These are phyloP conservation scores for Pseudonitzschia multistriata DNA, from an alignment of 108 stramenopile species.

Conservation along the genomic window DNA sequence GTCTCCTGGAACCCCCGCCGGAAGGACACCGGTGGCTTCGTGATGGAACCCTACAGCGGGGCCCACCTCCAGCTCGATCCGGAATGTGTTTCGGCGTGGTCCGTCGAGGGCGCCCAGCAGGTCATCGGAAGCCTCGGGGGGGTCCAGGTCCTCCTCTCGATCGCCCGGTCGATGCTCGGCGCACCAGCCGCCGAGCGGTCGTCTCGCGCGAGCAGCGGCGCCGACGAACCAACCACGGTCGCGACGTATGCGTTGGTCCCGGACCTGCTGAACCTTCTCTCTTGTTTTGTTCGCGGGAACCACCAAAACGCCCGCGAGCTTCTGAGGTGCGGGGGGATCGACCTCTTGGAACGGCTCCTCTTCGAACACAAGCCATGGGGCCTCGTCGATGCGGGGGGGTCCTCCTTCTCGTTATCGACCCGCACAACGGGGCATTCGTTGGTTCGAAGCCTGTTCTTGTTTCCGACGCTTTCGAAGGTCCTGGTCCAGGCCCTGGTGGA, in stretches of 20 bases:
- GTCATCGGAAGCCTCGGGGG: slow-evolving; percentile 70
- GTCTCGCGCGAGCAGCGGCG: slow-evolving; percentile 9
- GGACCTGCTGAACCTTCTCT: slow-evolving; percentile 43
- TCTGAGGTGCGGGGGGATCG: slow-evolving; percentile 69
- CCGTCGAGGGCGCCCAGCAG: slow-evolving; percentile 52
- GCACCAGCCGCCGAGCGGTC: no score
- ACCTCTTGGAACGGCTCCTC: slow-evolving; percentile 58
- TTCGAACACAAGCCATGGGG: slow-evolving; percentile 17
- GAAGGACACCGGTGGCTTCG: slow-evolving; percentile 21
- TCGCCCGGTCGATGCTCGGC: slow-evolving; percentile 36
- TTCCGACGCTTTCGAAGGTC: slow-evolving; percentile 26
- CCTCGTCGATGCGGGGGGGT: no score
- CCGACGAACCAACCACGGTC: background rate
- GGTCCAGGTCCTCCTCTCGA: slow-evolving; percentile 58
- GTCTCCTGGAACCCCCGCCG: slow-evolving; percentile 73
- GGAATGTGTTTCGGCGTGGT: slow-evolving; percentile 41
- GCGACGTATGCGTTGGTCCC: slow-evolving; percentile 35
- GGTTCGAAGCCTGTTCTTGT: slow-evolving; percentile 10
- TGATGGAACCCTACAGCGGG: slow-evolving; percentile 63
- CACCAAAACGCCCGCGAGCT: slow-evolving; percentile 66
- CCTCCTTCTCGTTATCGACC: no score
- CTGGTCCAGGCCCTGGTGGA: slow-evolving; percentile 63
- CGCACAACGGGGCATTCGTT: slow-evolving; percentile 5
- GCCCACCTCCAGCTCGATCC: slow-evolving; percentile 40
- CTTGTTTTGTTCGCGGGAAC: slow-evolving; percentile 70